phyloP scores from a whole-genome alignment of 2,329 filamentous ascomycete species.

The Fusarium camptoceras region DNA sequence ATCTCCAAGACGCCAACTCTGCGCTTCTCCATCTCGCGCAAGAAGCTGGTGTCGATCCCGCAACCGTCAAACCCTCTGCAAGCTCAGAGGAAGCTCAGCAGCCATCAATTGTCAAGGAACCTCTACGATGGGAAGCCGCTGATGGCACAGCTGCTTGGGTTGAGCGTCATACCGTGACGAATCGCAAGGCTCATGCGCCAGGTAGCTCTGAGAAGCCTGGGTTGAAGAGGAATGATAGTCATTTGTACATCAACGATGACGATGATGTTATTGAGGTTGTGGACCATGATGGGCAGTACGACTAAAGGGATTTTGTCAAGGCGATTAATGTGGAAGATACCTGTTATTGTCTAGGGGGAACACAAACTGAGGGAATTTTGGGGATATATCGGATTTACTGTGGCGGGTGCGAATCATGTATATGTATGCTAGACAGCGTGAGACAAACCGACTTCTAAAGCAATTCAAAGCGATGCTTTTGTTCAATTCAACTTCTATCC shows the following conservation, averaged over 20 bases:
- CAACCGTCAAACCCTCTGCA: constrained; percentile 30
- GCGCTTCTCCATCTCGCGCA: constrained; percentile 48
- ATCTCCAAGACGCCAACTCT: constrained; percentile 52
- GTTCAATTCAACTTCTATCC: constrained; percentile 20
- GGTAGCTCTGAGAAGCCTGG: constrained; percentile 16
- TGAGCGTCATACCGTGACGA: constrained; percentile 50
- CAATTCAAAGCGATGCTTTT: constrained; percentile 19
- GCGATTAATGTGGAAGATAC: constrained; percentile 31
- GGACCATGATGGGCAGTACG: constrained; percentile 44
- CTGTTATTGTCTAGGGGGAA: not conserved
- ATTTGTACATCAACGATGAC: constrained; percentile 45
- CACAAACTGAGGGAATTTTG: not conserved
- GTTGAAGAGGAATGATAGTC: constrained; percentile 43
- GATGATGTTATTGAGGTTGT: constrained; percentile 45
- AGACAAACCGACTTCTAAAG: constrained; percentile 11
- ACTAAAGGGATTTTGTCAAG: constrained; percentile 15
- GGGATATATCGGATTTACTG: not conserved
- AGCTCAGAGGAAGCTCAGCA: not conserved
- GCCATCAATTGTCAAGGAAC: constrained; percentile 41
- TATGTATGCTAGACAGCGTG: constrained; percentile 17
- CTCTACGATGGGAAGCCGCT: constrained; percentile 51
- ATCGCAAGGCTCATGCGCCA: constrained; percentile 26
- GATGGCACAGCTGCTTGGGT: constrained; percentile 55
- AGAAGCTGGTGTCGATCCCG: constrained; percentile 45
- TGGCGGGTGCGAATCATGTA: not conserved